Evolutionary conservation across 2,329 filamentous ascomycete species (phyloP).

Genomic region (Cryphonectria carpinicola): DNA sequence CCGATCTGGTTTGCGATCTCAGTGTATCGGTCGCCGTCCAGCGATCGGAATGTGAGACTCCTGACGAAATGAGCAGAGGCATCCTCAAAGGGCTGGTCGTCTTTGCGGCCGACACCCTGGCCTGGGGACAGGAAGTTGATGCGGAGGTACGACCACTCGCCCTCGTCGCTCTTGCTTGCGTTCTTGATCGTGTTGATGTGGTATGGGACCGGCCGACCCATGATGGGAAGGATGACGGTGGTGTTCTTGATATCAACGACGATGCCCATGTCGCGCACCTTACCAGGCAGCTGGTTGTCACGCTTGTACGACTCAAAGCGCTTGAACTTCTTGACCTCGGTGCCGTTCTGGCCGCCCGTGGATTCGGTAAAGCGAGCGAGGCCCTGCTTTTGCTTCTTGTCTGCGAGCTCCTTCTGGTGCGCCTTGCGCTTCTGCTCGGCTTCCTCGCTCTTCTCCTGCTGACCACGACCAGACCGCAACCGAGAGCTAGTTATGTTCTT

Average conservation of each 20-base stretch:
- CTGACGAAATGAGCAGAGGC: slow-evolving; percentile 93
- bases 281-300: slow-evolving; percentile 87
- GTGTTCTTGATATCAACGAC: slow-evolving; percentile 88
- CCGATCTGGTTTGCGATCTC: slow-evolving; percentile 93
- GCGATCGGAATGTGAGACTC: slow-evolving; percentile 92
- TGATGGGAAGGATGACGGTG: slow-evolving; percentile 91
- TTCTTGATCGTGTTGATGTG: slow-evolving; percentile 99
- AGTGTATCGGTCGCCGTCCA: slow-evolving; percentile 84
- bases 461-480: slow-evolving; percentile 85
- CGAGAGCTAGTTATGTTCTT: slow-evolving; percentile 96
- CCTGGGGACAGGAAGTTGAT: slow-evolving; percentile 98
- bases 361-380: slow-evolving; percentile 84
- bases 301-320: slow-evolving; percentile 99
- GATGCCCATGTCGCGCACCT: slow-evolving; percentile 84
- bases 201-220: slow-evolving; percentile 96
- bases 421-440: slow-evolving; percentile 84
- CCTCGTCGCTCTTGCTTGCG: slow-evolving; percentile 95
- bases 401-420: slow-evolving; percentile 86
- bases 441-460: slow-evolving; percentile 80
- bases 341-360: slow-evolving; percentile 81
- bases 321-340: slow-evolving; percentile 98
- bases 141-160: slow-evolving; percentile 88
- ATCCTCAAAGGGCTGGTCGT: slow-evolving; percentile 97
- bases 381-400: slow-evolving; percentile 89
- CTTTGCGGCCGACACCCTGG: slow-evolving; percentile 94